A percentile compares a stretch with the other conserved stretches of the same genome.
phyloP scores from a whole-genome alignment of 805 yeast species.

The Wickerhamomyces rabaulensis region DNA sequence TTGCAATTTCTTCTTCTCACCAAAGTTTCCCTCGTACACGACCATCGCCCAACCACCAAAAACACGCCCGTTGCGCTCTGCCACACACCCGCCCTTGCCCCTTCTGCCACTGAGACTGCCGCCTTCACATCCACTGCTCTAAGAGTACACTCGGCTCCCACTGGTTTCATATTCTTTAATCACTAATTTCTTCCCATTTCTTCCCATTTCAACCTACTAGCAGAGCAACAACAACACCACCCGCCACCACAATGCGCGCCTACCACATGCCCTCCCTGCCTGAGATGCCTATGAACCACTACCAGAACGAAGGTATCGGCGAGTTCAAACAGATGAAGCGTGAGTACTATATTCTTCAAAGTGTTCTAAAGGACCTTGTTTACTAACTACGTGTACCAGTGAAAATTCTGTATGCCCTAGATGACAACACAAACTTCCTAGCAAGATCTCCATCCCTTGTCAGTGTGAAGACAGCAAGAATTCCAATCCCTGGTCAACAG shows the following conservation, averaged over 20 bases:
- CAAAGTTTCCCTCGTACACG: no score
- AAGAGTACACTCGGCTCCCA: not conserved
- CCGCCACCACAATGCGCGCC: slow-evolving; percentile 19
- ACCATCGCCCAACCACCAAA: no score
- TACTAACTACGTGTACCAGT: slow-evolving; percentile 11
- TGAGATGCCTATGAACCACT: slow-evolving; percentile 21
- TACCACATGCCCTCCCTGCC: slow-evolving; percentile 27
- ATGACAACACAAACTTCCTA: slow-evolving; percentile 36
- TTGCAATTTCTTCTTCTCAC: no score
- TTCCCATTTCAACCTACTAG: not conserved
- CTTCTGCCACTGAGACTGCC: no score
- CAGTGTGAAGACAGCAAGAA: slow-evolving; percentile 36
- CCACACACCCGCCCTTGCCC: no score
- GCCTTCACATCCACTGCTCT: not conserved
- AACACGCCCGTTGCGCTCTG: no score
- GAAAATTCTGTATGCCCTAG: slow-evolving; percentile 38
- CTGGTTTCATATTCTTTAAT: not conserved
- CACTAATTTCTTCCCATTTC: not conserved
- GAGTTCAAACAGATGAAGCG: slow-evolving; percentile 21
- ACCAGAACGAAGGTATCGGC: slow-evolving; percentile 4
- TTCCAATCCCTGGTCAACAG: slow-evolving; percentile 38
- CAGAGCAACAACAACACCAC: not conserved
- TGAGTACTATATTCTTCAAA: slow-evolving; percentile 5
- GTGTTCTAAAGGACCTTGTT: not conserved
- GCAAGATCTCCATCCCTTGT: slow-evolving; percentile 33